phyloP scores from a whole-genome alignment of 2,329 filamentous ascomycete species.

The Cytospora piceae region DNA sequence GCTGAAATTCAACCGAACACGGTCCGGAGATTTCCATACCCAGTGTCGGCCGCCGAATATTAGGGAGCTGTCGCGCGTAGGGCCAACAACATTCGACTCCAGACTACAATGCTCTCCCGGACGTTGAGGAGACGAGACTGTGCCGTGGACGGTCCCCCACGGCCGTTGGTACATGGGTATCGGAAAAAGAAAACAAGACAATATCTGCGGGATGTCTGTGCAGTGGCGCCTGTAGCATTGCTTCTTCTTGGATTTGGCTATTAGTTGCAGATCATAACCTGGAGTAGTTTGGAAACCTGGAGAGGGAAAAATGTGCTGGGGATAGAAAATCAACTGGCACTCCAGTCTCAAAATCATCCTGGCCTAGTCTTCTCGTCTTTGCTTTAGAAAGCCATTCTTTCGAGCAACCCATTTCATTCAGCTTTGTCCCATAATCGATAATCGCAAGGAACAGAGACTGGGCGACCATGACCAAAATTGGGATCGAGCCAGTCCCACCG shows the following conservation, averaged over 20 bases:
- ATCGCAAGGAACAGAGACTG: not conserved
- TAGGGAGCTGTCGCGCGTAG: not conserved
- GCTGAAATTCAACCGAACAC: not conserved
- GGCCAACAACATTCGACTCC: not conserved
- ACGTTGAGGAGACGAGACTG: not conserved
- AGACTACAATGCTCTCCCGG: not conserved
- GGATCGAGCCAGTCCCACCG: constrained; percentile 22
- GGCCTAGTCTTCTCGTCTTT: constrained; percentile 16
- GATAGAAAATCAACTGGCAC: not conserved
- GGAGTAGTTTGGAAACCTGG: not conserved
- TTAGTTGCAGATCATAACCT: not conserved
- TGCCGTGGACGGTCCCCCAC: not conserved
- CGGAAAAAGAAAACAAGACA: not conserved
- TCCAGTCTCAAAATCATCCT: constrained; percentile 12
- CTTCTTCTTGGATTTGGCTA: not conserved
- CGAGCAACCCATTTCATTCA: constrained; percentile 5
- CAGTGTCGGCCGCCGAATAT: not conserved
- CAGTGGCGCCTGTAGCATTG: not conserved
- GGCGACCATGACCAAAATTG: constrained; percentile 22
- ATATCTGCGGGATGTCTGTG: not conserved
- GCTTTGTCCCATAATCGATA: constrained; percentile 6
- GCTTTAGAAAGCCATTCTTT: constrained; percentile 4
- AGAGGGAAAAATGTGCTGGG: not conserved
- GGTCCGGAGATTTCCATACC: not conserved
- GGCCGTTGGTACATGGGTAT: not conserved